Percentiles rank a stretch among this genome's conserved stretches.
Conservation (phyloP, 1,284 basidiomycete genomes). For the Naganishia albida region DNA sequence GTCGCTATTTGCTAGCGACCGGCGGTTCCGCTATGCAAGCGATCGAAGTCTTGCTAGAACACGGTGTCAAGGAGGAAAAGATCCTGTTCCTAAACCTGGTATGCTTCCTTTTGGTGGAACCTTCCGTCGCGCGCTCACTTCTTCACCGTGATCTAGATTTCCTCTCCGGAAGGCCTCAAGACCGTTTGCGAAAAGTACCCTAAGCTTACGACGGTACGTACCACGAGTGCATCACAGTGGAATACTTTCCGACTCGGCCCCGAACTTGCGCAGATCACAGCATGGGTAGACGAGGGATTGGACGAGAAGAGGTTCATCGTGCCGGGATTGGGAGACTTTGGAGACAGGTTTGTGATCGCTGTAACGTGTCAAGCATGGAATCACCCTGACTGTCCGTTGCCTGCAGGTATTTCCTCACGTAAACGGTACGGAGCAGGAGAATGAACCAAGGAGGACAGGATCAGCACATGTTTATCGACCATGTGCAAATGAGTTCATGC, state of each 20-base stretch:
- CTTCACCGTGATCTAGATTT: constrained; percentile 62
- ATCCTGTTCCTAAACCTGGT: constrained; percentile 98
- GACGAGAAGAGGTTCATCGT: constrained; percentile 70
- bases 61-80: constrained; percentile 74
- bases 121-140: background rate
- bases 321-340: constrained; percentile 88
- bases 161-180: constrained; percentile 86
- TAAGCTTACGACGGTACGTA: constrained; percentile 73
- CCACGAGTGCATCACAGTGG: too few relatives aligned
- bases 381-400: background rate
- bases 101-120: constrained; percentile 35
- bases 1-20: constrained; percentile 64
- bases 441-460: background rate
- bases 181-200: constrained; percentile 81
- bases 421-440: background rate
- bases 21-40: constrained; percentile 98
- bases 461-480: too few relatives aligned
- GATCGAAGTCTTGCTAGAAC: constrained; percentile 86
- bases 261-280: constrained; percentile 65
- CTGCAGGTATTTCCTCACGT: constrained; percentile 25
- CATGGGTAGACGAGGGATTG: constrained; percentile 94
- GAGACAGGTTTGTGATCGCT: constrained; percentile 61
- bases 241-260: too few relatives aligned
- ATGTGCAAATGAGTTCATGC: too few relatives aligned
- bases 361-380: background rate